These are phyloP conservation scores for Debaryomycetaceae sp. DNA, from an alignment of 1,139 yeast species.

Conservation along the genomic window DNA sequence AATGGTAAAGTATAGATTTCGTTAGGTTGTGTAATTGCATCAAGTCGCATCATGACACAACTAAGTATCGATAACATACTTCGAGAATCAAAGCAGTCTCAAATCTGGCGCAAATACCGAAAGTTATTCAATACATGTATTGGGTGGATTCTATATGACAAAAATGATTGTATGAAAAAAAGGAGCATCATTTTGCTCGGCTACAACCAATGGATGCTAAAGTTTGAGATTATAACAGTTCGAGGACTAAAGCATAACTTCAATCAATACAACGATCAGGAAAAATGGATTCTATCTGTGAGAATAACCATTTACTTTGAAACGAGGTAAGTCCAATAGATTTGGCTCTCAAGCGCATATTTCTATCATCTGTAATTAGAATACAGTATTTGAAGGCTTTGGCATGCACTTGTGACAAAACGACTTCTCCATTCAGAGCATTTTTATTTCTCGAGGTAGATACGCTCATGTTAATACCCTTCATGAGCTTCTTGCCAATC, in stretches of 20 bases:
- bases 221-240: not conserved
- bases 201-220: not conserved
- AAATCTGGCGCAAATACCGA: too few relatives aligned
- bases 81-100: too few relatives aligned
- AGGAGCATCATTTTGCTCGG: not conserved
- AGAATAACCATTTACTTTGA: conserved; percentile 61
- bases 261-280: conserved; percentile 42
- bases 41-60: too few relatives aligned
- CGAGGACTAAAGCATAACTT: not conserved
- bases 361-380: conserved; percentile 68
- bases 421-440: conserved; percentile 4
- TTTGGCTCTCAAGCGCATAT: conserved; percentile 65
- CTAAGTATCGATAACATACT: too few relatives aligned
- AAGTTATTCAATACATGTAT: not conserved
- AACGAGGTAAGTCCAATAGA: conserved; percentile 55
- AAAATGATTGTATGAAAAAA: not conserved
- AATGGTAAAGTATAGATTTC: too few relatives aligned
- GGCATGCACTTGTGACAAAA: conserved; percentile 34
- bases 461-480: conserved; percentile 30
- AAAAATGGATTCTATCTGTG: conserved; percentile 44
- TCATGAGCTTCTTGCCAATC: conserved; percentile 35
- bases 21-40: too few relatives aligned
- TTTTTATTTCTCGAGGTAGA: conserved; percentile 5
- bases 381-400: conserved; percentile 52
- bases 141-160: not conserved